phyloP scores from a whole-genome alignment of 768 basidiomycete genomes.

The Boletus barrowsii region DNA sequence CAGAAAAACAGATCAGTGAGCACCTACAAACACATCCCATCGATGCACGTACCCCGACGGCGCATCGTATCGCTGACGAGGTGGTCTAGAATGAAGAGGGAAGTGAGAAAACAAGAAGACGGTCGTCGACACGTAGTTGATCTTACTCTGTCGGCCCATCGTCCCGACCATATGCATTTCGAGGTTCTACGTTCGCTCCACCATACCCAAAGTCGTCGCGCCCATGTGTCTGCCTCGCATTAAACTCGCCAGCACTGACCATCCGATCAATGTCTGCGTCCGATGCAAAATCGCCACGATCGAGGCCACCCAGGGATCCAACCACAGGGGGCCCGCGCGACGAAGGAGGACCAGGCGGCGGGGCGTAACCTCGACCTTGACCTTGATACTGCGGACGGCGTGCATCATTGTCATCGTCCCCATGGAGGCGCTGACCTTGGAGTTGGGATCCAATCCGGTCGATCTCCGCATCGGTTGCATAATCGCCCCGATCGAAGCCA shows the following conservation, averaged over 20 bases:
- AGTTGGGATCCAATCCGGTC: not conserved
- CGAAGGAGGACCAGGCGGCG: slow-evolving; percentile 7
- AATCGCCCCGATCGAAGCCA: too few species aligned
- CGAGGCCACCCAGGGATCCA: slow-evolving; percentile 13
- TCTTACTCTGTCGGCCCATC: slow-evolving; percentile 17
- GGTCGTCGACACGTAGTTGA: not conserved
- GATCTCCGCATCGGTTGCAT: too few species aligned
- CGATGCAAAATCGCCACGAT: slow-evolving; percentile 28
- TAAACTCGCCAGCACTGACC: slow-evolving; percentile 17
- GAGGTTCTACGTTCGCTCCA: not conserved
- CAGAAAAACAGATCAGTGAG: not conserved
- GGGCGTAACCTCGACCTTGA: not conserved
- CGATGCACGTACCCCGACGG: not conserved
- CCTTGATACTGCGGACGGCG: not conserved
- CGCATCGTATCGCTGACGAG: slow-evolving; percentile 1
- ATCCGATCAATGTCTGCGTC: slow-evolving; percentile 25
- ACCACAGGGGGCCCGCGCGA: not conserved
- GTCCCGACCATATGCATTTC: not conserved
- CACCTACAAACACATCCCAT: not conserved
- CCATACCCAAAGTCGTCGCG: not conserved
- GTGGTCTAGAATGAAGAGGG: not conserved
- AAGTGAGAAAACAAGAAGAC: not conserved
- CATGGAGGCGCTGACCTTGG: not conserved
- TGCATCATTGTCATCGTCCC: not conserved
- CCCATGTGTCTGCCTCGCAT: not conserved